phyloP scores from a whole-genome alignment of 2,329 filamentous ascomycete species.

The Botrytis fabae region DNA sequence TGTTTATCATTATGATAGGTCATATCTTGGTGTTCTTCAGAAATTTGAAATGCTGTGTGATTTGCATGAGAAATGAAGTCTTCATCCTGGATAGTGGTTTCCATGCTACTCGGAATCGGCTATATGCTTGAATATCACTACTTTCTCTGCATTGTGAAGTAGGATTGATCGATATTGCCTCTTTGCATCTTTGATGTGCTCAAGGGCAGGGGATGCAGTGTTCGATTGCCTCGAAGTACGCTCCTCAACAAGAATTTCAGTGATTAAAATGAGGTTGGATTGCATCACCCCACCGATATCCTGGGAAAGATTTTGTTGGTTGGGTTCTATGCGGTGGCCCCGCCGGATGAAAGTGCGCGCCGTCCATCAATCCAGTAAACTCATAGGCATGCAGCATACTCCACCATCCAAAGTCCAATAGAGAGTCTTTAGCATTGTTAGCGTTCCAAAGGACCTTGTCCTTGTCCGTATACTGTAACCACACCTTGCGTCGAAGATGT shows the following conservation, averaged over 20 bases:
- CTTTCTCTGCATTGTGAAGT: background rate
- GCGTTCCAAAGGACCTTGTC: conserved; percentile 7
- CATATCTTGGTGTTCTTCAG: background rate
- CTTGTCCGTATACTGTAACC: conserved; percentile 15
- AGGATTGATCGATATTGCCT: background rate
- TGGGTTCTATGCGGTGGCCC: conserved; percentile 11
- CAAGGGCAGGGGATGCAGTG: background rate
- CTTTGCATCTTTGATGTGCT: background rate
- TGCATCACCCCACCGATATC: conserved; percentile 1
- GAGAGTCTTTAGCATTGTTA: background rate
- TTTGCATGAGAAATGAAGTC: background rate
- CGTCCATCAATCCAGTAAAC: background rate
- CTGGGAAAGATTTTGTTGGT: background rate
- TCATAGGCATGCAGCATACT: background rate
- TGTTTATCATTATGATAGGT: conserved; percentile 1
- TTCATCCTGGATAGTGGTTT: background rate
- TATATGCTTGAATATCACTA: background rate
- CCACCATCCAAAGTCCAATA: conserved; percentile 12
- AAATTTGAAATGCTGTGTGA: background rate
- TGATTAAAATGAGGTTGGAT: background rate
- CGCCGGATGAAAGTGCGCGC: conserved; percentile 1
- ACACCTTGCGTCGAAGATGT: conserved; percentile 5
- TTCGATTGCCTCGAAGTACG: background rate
- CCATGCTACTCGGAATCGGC: background rate
- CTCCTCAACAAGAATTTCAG: background rate